Evolutionary conservation across 805 yeast genomes (phyloP).

Genomic region (Hanseniaspora vineae): DNA sequence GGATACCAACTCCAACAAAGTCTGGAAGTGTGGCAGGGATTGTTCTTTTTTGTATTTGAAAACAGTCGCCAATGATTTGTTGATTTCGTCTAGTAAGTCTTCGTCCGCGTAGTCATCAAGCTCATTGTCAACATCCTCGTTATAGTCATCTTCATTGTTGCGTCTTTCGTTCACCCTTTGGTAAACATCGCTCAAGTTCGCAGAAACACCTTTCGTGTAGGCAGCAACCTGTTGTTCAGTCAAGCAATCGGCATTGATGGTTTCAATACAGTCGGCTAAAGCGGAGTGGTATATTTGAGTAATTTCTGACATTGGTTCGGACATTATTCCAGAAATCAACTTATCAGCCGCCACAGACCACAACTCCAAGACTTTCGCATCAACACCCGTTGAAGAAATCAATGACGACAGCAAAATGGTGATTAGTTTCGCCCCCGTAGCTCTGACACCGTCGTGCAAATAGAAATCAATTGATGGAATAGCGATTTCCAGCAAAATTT

Average conservation of each 20-base stretch:
- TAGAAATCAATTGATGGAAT: conserved; percentile 85
- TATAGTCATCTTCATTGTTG: conserved; percentile 68
- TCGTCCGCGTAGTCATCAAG: conserved; percentile 78
- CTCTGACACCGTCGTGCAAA: conserved; percentile 88
- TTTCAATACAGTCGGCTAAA: conserved; percentile 48
- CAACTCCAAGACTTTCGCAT: conserved; percentile 47
- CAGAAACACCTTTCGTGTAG: conserved; percentile 46
- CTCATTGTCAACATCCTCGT: conserved; percentile 78
- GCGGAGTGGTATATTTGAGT: conserved; percentile 67
- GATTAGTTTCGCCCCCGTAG: conserved; percentile 74
- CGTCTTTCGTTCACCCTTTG: conserved; percentile 64
- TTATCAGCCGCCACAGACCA: conserved; percentile 64
- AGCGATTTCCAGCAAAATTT: conserved; percentile 64
- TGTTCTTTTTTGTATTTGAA: conserved; percentile 48
- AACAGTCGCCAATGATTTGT: conserved; percentile 56
- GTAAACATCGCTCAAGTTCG: conserved; percentile 52
- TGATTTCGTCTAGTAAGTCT: conserved; percentile 76
- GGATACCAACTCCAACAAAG: conserved; percentile 43
- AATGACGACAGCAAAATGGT: conserved; percentile 63
- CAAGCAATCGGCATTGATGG: conserved; percentile 54
- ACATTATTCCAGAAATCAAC: conserved; percentile 50
- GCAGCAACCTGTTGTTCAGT: conserved; percentile 39
- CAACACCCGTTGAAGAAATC: conserved; percentile 35
- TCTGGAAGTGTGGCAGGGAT: conserved; percentile 54
- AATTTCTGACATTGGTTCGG: conserved; percentile 77